These are phyloP conservation scores for Candida germanica DNA, from an alignment of 805 yeast species.

Conservation along the genomic window DNA sequence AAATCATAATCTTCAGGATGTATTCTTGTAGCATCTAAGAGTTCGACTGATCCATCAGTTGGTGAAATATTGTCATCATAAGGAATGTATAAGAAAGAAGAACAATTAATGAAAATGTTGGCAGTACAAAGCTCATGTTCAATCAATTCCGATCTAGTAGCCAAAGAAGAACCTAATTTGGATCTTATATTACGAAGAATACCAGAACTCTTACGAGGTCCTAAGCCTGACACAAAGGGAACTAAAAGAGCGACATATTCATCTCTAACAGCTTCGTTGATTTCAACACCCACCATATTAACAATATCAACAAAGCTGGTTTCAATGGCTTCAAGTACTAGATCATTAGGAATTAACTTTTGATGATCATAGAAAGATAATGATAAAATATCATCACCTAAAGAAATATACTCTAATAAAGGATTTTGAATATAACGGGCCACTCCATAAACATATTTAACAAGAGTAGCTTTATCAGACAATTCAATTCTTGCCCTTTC, in stretches of 20 bases:
- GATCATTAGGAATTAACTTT: constrained; percentile 60
- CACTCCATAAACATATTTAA: constrained; percentile 80
- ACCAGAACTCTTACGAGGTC: constrained; percentile 92
- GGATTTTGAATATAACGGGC: constrained; percentile 94
- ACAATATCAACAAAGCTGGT: constrained; percentile 85
- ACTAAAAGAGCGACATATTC: constrained; percentile 66
- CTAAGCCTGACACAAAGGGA: constrained; percentile 85
- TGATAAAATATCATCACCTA: constrained; percentile 71
- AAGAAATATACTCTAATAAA: constrained; percentile 79
- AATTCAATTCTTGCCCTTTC: constrained; percentile 72
- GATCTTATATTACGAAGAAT: constrained; percentile 75
- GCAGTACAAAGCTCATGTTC: constrained; percentile 77
- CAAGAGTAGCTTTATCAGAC: constrained; percentile 77
- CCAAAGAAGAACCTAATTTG: constrained; percentile 56
- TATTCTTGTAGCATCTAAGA: constrained; percentile 90
- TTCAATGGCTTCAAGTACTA: constrained; percentile 63
- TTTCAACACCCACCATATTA: constrained; percentile 89
- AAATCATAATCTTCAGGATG: constrained; percentile 97
- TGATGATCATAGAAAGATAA: constrained; percentile 73
- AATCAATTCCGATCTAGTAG: constrained; percentile 76
- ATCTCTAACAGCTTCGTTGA: constrained; percentile 83
- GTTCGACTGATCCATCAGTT: constrained; percentile 66
- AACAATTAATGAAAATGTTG: constrained; percentile 83
- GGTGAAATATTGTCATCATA: constrained; percentile 51
- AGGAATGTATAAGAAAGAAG: constrained; percentile 83